phyloP scores from a whole-genome alignment of 441 rosid species.

The Capsella rubella region DNA sequence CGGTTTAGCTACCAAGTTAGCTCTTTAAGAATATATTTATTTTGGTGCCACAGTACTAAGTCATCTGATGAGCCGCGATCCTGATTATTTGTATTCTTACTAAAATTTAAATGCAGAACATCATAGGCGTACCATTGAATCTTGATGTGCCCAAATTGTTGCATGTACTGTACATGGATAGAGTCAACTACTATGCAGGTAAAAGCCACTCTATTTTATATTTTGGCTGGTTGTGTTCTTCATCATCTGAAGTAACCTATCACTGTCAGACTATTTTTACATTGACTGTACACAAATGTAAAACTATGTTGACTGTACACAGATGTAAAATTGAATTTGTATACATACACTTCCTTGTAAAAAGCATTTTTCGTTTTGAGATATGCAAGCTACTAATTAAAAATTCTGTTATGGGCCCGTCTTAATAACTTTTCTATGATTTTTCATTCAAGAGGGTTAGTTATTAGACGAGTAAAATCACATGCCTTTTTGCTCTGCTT shows the following conservation, averaged over 20 bases:
- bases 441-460: slow-evolving; percentile 12
- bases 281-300: background rate
- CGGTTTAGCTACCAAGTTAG: slow-evolving; percentile 7
- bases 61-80: slow-evolving; percentile 13
- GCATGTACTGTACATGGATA: slow-evolving; percentile 75
- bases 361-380: background rate
- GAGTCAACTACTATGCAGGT: slow-evolving; percentile 82
- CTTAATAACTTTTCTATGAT: background rate
- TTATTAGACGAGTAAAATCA: slow-evolving; percentile 16
- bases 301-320: background rate
- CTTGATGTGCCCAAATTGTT: slow-evolving; percentile 84
- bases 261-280: slow-evolving; percentile 8
- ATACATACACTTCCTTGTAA: background rate
- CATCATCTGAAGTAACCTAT: slow-evolving; percentile 23
- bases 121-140: slow-evolving; percentile 73
- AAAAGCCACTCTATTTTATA: slow-evolving; percentile 32
- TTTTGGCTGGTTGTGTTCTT: slow-evolving; percentile 5
- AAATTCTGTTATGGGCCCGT: background rate
- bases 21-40: slow-evolving; percentile 15
- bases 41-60: slow-evolving; percentile 15
- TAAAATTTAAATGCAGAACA: slow-evolving; percentile 66
- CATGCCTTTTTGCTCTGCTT: slow-evolving; percentile 2
- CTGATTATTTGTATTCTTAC: slow-evolving; percentile 18
- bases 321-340: slow-evolving; percentile 10
- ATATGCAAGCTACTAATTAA: background rate